phyloP scores from a whole-genome alignment of 2,329 filamentous ascomycete genomes.

The Septoria petroselini region DNA sequence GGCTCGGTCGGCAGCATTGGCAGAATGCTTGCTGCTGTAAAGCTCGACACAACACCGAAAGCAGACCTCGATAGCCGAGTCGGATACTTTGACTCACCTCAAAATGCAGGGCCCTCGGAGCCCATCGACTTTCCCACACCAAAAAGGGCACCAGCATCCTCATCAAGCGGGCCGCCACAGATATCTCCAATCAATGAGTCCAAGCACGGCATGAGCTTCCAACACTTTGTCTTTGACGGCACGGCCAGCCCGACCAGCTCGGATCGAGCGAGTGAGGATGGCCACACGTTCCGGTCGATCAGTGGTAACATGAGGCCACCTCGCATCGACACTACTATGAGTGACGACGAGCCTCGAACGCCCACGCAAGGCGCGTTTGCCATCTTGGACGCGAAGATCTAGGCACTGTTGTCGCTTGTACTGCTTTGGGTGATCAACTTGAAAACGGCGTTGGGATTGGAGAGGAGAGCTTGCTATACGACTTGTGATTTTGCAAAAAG shows the following conservation, averaged over 20 bases:
- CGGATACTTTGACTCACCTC: constrained; percentile 34
- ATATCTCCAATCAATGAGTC: constrained; percentile 14
- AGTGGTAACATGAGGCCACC: constrained; percentile 18
- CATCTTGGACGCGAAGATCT: background rate
- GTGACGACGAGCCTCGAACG: constrained; percentile 23
- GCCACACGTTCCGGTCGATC: constrained; percentile 3
- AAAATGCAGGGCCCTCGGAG: constrained; percentile 3
- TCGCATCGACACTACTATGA: constrained; percentile 21
- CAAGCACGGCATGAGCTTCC: constrained; percentile 28
- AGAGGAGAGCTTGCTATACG: too few relatives aligned
- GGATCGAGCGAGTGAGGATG: constrained; percentile 8
- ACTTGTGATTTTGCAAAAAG: too few relatives aligned
- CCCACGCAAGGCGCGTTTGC: constrained; percentile 25
- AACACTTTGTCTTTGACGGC: constrained; percentile 32
- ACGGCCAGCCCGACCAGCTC: constrained; percentile 7
- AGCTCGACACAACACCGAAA: constrained; percentile 45
- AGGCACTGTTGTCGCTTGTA: too few relatives aligned
- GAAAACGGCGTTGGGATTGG: too few relatives aligned
- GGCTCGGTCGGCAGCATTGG: constrained; percentile 33
- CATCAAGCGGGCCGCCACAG: constrained; percentile 12
- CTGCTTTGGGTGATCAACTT: too few relatives aligned
- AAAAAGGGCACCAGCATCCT: constrained; percentile 1
- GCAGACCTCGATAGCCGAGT: constrained; percentile 40
- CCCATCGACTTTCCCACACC: constrained; percentile 14
- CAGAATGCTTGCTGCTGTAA: constrained; percentile 44